Percentiles rank a stretch among this genome's conserved stretches.
phyloP scores from a whole-genome alignment of 2,329 filamentous ascomycete species.

The Penicillium sp. region DNA sequence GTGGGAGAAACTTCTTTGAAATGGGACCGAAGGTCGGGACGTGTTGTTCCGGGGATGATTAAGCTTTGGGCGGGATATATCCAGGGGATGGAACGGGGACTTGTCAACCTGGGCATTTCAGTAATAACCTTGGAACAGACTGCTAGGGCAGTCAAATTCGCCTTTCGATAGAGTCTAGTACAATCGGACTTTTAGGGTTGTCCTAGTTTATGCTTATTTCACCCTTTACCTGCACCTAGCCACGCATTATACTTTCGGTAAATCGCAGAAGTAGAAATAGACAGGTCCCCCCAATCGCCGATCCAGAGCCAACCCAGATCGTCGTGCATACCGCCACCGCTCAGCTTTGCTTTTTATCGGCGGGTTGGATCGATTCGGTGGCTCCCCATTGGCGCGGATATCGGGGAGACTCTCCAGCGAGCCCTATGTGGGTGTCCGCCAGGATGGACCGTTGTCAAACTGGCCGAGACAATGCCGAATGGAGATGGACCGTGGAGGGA shows the following conservation, averaged over 20 bases:
- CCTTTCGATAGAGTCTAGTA: no score
- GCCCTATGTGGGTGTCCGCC: constrained; percentile 32
- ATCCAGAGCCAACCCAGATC: background rate
- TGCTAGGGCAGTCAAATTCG: no score
- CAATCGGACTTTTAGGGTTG: no score
- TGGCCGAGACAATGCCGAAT: background rate
- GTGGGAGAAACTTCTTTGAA: constrained; percentile 24
- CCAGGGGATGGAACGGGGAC: background rate
- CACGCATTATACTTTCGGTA: constrained; percentile 3
- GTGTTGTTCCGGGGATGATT: background rate
- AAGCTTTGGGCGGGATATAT: background rate
- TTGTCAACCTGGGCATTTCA: background rate
- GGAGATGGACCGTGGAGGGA: background rate
- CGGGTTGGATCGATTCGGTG: constrained; percentile 6
- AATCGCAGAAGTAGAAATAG: constrained; percentile 8
- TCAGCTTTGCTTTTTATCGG: constrained; percentile 11
- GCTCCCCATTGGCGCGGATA: constrained; percentile 17
- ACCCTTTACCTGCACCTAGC: background rate
- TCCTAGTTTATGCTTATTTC: background rate
- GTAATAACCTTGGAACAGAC: no score
- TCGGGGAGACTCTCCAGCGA: constrained; percentile 17
- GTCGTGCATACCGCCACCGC: background rate
- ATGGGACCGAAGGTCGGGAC: constrained; percentile 7
- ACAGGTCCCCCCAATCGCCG: constrained; percentile 12
- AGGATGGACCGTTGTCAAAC: constrained; percentile 25